Percentiles rank a stretch among this genome's conserved stretches.
phyloP scores from a whole-genome alignment of 2,329 filamentous ascomycete genomes.

The Colletotrichum acutatum region DNA sequence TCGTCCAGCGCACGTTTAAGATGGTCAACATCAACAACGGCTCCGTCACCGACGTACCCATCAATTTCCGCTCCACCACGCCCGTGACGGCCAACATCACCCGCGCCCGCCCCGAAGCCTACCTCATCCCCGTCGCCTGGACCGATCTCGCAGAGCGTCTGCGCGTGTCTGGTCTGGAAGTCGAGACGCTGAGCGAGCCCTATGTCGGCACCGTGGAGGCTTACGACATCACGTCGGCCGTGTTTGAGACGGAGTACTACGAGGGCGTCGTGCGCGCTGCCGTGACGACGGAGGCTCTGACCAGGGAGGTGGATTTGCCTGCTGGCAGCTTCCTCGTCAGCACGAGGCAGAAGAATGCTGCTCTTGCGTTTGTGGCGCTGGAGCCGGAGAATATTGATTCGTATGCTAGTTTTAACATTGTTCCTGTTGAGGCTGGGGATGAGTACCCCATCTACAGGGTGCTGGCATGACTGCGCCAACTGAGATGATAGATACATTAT shows the following conservation, averaged over 20 bases:
- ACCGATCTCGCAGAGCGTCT: constrained; percentile 42
- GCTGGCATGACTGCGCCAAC: background rate
- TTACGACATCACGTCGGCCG: constrained; percentile 39
- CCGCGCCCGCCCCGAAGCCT: constrained; percentile 42
- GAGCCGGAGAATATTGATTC: constrained; percentile 50
- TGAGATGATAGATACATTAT: background rate
- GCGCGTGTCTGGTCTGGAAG: constrained; percentile 39
- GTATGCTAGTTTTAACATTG: constrained; percentile 44
- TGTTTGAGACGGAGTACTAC: constrained; percentile 41
- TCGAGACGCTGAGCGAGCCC: constrained; percentile 39
- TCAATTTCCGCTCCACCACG: constrained; percentile 44
- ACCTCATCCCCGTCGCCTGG: constrained; percentile 45
- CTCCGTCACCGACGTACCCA: constrained; percentile 41
- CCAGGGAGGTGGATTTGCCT: constrained; percentile 39
- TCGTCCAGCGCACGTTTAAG: constrained; percentile 37
- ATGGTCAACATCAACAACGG: constrained; percentile 43
- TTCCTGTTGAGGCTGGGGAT: constrained; percentile 42
- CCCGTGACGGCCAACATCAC: constrained; percentile 43
- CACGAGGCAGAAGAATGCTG: constrained; percentile 47
- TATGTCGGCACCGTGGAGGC: constrained; percentile 44
- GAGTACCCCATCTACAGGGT: constrained; percentile 46
- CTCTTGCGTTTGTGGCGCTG: constrained; percentile 41
- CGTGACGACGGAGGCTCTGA: constrained; percentile 36
- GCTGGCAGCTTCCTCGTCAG: constrained; percentile 45
- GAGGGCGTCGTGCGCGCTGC: constrained; percentile 43